A percentile compares a stretch with the other conserved stretches of the same genome.
Evolutionary conservation across 805 yeast genomes (phyloP).

Genomic region (Nakazawaea anatomiae): DNA sequence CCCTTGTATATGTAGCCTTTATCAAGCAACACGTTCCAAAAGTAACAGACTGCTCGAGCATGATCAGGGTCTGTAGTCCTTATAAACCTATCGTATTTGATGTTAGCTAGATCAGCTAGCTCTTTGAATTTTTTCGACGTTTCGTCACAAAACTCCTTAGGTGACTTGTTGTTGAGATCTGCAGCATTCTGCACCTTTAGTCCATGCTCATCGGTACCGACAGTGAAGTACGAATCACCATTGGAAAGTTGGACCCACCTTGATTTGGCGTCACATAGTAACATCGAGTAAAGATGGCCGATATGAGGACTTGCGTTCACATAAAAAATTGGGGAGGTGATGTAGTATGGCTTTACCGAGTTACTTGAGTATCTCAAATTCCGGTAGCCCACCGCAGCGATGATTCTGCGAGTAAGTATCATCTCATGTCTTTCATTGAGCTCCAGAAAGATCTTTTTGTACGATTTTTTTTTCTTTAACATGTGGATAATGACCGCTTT

Average conservation of each 20-base stretch:
- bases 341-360: constrained; percentile 26
- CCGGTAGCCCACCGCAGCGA: too few relatives aligned
- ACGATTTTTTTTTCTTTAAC: neutral
- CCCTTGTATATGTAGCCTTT: constrained; percentile 77
- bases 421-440: neutral
- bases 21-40: constrained; percentile 61
- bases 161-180: constrained; percentile 36
- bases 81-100: constrained; percentile 70
- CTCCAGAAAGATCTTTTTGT: neutral
- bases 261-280: constrained; percentile 70
- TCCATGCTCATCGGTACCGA: constrained; percentile 98
- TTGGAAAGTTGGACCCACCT: constrained; percentile 59
- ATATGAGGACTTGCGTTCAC: constrained; percentile 95
- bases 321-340: constrained; percentile 92
- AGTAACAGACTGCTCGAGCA: constrained; percentile 47
- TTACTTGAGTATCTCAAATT: constrained; percentile 9
- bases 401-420: neutral
- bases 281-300: constrained; percentile 88
- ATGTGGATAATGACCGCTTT: neutral
- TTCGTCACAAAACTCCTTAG: constrained; percentile 68
- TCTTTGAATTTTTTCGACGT: constrained; percentile 58
- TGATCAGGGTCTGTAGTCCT: constrained; percentile 90
- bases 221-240: constrained; percentile 50
- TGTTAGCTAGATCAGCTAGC: constrained; percentile 52
- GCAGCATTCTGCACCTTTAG: constrained; percentile 90